Base-by-base conservation (phyloP, 768 basidiomycete genomes). In the Sarcodon sp. region DNA sequence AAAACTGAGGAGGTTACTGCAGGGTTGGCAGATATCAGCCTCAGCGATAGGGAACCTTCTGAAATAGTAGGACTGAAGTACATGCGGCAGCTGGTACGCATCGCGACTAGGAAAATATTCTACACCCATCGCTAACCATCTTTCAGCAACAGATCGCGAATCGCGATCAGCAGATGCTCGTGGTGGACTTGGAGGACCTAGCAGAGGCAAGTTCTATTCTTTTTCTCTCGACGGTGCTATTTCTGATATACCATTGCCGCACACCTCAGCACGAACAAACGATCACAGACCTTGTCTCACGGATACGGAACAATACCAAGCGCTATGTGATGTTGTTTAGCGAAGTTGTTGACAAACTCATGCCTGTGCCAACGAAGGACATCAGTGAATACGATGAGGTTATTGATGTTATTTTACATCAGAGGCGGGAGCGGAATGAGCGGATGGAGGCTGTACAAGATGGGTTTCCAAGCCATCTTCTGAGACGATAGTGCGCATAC, bases 351-450 rank as follows among this genome's bases (percentile, higher is more conserved):
- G 96, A 99, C 71, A 76, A 78, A 52, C 72, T 94, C 47, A 80
- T 97, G 75, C 93, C 92, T 12, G 69, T 71, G 35, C 88, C 92
- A 10, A 92, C 87, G 7, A 85, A 82, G 60, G 92, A 96, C 56
- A 87, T 97, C 51, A 83, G 80, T 49, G 82, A 89, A 53, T 78
- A 90, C 36, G 87, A 90, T 52, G 96, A 99, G 63, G 93, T 97
- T 44, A 87, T 97, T 36, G 96, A 99, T 64, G 82, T 98, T 4
- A 96, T 99, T 50, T 74, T 98, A 53, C 90, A 92, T 61, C 96
- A 98, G 59, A 75, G 96, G 47, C 73, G 83, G 47, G 87, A 96
- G 62, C 75, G 89, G 50, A 97, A 97, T 57, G 79, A 83, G 48
- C 79, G 85, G 61, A 70, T 80, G 35, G 86, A 87, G 48, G 82